Base-by-base conservation (phyloP, 2,329 filamentous ascomycete species). In the Endothia cerciana region DNA sequence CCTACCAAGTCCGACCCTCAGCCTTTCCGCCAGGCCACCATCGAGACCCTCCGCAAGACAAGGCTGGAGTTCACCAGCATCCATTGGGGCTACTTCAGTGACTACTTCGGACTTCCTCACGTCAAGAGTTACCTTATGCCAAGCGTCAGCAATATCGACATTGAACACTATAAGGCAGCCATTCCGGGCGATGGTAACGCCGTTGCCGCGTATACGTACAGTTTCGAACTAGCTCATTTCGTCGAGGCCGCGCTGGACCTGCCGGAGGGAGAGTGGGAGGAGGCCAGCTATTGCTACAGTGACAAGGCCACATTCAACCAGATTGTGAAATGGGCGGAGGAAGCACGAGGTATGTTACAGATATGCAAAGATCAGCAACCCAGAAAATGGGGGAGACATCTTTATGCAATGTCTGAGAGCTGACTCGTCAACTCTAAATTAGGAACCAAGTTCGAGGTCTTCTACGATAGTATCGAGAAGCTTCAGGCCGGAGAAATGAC, bases 231-330 rank as follows among this genome's bases (percentile, higher is more conserved):
- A 25, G 53, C 5, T 17, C 15, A 17, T 2, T 33, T 56, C 19
- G 53, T 38, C 53, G 30, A 36, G 53, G 53, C 53, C 6, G 53
- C 53, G 53, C 53, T 56, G 30, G 53, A 56, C n/a, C 17, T 38
- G 33, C 53, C 53, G 4, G 30, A n/a, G 53, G 53, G 53, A 8
- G 53, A 56, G 53, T 56, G 53, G 53, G 22, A 56, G 53, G 53
- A 56, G 17, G 53, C 28, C 19, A 38, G 30, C 17, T 56, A 56
- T 15, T 56, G 53, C 53, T 56, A 38, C 28, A 38, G 53, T 15
- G 53, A 56, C 1, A 56, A 56, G 30, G 28, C 22, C 17, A 36
- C 53, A 10, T 38, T 11, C 53, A 56, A 56, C 8, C 53, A 56
- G 53, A 38, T 56, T 8, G 3, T 56, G 6, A n/a, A 56, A 7